A percentile compares a stretch with the other conserved stretches of the same genome.
These are phyloP conservation scores for Euphorbia corollata DNA, from an alignment of 441 rosid species.

Conservation along the genomic window DNA sequence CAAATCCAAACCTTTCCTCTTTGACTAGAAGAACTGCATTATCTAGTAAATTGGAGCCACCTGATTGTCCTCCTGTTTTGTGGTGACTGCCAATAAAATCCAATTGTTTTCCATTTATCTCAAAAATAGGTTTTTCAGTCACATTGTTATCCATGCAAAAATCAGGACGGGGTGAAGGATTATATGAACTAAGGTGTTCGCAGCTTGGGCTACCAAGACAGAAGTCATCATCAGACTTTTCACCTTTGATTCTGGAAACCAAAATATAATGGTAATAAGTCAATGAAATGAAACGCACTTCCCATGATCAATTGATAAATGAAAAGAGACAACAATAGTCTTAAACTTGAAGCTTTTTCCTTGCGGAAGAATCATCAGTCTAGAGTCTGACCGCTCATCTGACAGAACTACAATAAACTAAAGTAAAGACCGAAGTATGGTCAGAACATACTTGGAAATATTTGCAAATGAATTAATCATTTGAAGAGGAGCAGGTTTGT, in stretches of 20 bases:
- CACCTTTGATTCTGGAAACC: constrained; percentile 34
- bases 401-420: constrained; percentile 8
- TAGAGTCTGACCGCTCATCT: not conserved
- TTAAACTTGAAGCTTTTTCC: constrained; percentile 8
- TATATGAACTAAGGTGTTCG: constrained; percentile 28
- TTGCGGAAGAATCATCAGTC: constrained; percentile 8
- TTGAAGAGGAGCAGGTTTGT: constrained; percentile 29
- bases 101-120: constrained; percentile 33
- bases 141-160: constrained; percentile 32
- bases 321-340: not conserved
- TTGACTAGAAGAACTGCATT: constrained; percentile 26
- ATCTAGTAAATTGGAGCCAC: constrained; percentile 31
- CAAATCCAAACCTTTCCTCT: constrained; percentile 57
- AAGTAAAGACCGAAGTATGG: not conserved
- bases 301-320: not conserved
- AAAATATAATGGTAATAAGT: constrained; percentile 14
- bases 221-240: constrained; percentile 68
- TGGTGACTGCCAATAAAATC: constrained; percentile 35
- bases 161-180: constrained; percentile 36
- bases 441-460: constrained; percentile 36
- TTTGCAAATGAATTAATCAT: constrained; percentile 33
- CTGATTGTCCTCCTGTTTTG: constrained; percentile 33
- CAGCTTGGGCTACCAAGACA: constrained; percentile 43
- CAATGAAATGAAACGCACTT: not conserved
- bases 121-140: constrained; percentile 35